Evolutionary conservation across 148 eudicot species (phyloP).

Genomic region (Diospyros lotus): DNA sequence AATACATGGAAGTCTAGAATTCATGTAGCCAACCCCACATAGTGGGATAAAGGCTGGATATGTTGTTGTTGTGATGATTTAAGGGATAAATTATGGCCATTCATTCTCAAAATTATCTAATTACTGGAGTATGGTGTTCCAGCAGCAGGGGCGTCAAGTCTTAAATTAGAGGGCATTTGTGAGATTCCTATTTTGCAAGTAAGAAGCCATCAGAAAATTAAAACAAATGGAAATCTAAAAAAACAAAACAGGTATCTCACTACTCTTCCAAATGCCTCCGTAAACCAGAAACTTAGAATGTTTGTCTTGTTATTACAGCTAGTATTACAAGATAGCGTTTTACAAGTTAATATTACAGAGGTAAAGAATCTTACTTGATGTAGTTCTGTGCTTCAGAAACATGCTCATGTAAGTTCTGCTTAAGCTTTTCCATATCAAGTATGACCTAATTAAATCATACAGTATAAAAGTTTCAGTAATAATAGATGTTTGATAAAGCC

Average conservation of each 20-base stretch:
- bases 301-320: not conserved
- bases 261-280: not conserved
- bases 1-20: too few species aligned
- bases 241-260: not conserved
- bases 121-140: not conserved
- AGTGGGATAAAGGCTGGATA: too few species aligned
- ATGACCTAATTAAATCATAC: constrained; percentile 50
- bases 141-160: not conserved
- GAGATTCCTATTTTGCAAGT: not conserved
- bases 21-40: too few species aligned
- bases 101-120: not conserved
- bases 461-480: not conserved
- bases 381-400: constrained; percentile 53
- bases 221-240: constrained; percentile 2
- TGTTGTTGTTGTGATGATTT: not conserved
- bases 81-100: not conserved
- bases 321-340: not conserved
- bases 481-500: not conserved
- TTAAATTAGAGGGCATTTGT: not conserved
- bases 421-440: constrained; percentile 89
- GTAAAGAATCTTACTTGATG: constrained; percentile 51
- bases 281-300: not conserved
- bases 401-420: constrained; percentile 60
- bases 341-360: constrained; percentile 1
- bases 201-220: constrained; percentile 5